Evolutionary conservation across 768 basidiomycete species (phyloP).

Genomic region (Xerocomellus dryophilus): DNA sequence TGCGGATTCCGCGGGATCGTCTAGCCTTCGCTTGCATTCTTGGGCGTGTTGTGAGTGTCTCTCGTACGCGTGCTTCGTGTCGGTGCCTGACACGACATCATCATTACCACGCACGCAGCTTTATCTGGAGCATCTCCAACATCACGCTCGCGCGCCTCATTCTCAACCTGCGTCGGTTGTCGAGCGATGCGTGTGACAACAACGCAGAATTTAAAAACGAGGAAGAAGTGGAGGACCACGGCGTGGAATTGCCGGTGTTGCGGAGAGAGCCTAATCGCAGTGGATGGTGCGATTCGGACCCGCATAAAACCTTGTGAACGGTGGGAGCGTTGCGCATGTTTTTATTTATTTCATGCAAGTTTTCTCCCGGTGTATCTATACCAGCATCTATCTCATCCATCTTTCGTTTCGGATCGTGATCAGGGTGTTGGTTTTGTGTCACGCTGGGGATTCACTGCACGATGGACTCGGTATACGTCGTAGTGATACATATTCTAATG

Average conservation of each 20-base stretch:
- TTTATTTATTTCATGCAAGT: too few species aligned
- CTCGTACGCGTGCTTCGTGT: background rate
- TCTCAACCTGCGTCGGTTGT: conserved; percentile 30
- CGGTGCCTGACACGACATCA: background rate
- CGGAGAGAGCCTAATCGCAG: too few species aligned
- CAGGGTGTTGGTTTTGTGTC: background rate
- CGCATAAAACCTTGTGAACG: too few species aligned
- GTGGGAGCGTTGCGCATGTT: too few species aligned
- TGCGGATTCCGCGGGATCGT: background rate
- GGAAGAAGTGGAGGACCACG: background rate
- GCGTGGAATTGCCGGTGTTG: conserved; percentile 5
- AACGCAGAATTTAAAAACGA: background rate
- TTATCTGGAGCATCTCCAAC: conserved; percentile 36
- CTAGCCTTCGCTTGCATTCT: conserved; percentile 18
- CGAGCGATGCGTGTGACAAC: background rate
- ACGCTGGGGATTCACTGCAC: too few species aligned
- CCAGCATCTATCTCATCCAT: too few species aligned
- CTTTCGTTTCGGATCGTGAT: too few species aligned
- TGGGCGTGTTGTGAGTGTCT: conserved; percentile 23
- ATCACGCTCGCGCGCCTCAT: conserved; percentile 34
- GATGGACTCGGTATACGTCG: too few species aligned
- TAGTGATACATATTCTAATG: too few species aligned
- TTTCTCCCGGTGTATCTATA: too few species aligned
- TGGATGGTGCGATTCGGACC: too few species aligned
- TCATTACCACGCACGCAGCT: conserved; percentile 17